These are phyloP conservation scores for Fusarium graminum DNA, from an alignment of 2,329 filamentous ascomycete species.

Conservation along the genomic window DNA sequence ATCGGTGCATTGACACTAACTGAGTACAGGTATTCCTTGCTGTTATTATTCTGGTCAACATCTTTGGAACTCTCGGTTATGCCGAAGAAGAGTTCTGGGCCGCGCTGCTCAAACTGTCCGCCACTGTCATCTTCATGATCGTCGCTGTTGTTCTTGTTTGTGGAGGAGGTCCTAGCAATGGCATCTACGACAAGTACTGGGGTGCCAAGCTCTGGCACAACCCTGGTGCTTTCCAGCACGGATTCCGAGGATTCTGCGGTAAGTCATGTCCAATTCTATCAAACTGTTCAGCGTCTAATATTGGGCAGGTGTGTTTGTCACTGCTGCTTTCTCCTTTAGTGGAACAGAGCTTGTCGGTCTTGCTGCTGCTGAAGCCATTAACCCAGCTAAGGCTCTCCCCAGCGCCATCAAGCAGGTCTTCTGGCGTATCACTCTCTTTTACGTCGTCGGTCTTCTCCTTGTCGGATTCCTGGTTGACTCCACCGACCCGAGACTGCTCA, in stretches of 20 bases:
- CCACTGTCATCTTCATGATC: conserved; percentile 74
- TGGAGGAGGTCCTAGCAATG: conserved; percentile 69
- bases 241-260: conserved; percentile 79
- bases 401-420: conserved; percentile 85
- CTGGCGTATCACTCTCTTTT: conserved; percentile 69
- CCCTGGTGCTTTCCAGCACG: conserved; percentile 73
- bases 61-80: conserved; percentile 69
- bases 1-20: background rate
- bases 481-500: conserved; percentile 62
- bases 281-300: background rate
- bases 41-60: conserved; percentile 65
- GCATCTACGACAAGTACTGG: conserved; percentile 61
- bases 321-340: conserved; percentile 78
- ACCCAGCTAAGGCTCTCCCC: conserved; percentile 79
- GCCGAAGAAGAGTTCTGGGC: conserved; percentile 73
- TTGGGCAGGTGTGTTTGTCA: conserved; percentile 60
- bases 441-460: conserved; percentile 65
- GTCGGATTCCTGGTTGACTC: conserved; percentile 64
- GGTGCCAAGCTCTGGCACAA: conserved; percentile 65
- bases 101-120: conserved; percentile 67
- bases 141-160: conserved; percentile 69
- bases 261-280: conserved; percentile 50
- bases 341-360: conserved; percentile 82
- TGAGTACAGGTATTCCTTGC: conserved; percentile 61
- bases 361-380: conserved; percentile 77